Evolutionary conservation across 257 asterid species (phyloP), one percentile per base, ranked within the genome.

Genomic region (Capsicum rhomboideum): DNA sequence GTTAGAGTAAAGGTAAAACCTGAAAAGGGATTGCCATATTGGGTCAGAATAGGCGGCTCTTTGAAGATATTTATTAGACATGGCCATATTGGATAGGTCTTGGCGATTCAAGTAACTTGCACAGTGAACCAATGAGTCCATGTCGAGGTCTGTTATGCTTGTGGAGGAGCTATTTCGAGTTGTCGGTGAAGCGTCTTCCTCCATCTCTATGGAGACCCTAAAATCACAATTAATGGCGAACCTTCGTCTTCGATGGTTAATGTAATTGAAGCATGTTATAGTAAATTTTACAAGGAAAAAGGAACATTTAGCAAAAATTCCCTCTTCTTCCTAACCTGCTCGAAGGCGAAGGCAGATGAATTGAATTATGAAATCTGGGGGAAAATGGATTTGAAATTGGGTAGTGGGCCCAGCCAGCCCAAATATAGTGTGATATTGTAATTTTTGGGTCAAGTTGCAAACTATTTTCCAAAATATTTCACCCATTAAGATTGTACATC

Each of bases 41-140:
- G 91, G 91, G 84, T 95, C 98, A 6, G 96, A 90, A 90, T 86
- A 91, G 29, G 97, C 94, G 5, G 89, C 91, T 79, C 67, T 84
- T 12, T 91, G 87, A 78, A 95, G 91, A 89, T 84, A 85, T 87
- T 88, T 91, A 87, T 93, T 89, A 34, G 98, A 90, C 89, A 90
- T 86, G 44, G 97, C 91, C 92, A 93, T 84, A 87, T 88, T 95
- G 26, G 96, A 67, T 50, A 95, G 54, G 84, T 95, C 97, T n/a
- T 82, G 91, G 71, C 88, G 83, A 74, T 84, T 87, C 83, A 95
- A 91, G 87, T 78, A 72, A 78, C 87, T 90, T 53, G 95, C 94
- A 85, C 95, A 91, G 44, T 86, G 90, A 74, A 90, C 78, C 85
- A 93, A 83, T 6, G 92, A n/a, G 86, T 95, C 98, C 84, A 83